These are phyloP conservation scores for Endocalyx cinctus DNA, from an alignment of 2,329 filamentous ascomycete genomes.

Conservation along the genomic window DNA sequence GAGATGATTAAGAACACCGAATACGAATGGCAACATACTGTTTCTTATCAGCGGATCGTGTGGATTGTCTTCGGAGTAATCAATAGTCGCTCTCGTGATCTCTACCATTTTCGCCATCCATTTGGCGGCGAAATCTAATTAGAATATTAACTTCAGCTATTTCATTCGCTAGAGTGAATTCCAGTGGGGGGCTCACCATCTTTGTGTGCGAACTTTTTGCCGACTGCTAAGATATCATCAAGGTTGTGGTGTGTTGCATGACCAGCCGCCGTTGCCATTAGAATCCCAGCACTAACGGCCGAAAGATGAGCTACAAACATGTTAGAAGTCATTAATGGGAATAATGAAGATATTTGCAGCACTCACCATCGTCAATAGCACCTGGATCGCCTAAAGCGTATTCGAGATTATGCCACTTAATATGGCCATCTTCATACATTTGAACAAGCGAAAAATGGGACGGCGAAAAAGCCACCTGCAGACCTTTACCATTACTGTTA, in stretches of 20 bases:
- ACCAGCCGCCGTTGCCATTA: slow-evolving; percentile 44
- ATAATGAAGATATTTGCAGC: not conserved
- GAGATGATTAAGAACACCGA: slow-evolving; percentile 75
- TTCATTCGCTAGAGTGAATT: too few species aligned
- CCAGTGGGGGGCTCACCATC: slow-evolving; percentile 24
- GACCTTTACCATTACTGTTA: slow-evolving; percentile 32
- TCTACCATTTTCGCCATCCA: slow-evolving; percentile 64
- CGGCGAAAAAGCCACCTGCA: slow-evolving; percentile 58
- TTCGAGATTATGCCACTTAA: slow-evolving; percentile 54
- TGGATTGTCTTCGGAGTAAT: slow-evolving; percentile 73
- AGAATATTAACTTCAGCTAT: too few species aligned
- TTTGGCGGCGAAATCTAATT: slow-evolving; percentile 54
- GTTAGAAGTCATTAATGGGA: slow-evolving; percentile 11
- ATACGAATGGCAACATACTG: slow-evolving; percentile 64
- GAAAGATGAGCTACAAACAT: slow-evolving; percentile 44
- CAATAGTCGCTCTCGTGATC: slow-evolving; percentile 67
- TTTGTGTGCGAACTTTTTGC: slow-evolving; percentile 44
- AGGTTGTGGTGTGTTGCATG: slow-evolving; percentile 47
- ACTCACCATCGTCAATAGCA: slow-evolving; percentile 45
- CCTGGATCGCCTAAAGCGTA: slow-evolving; percentile 46
- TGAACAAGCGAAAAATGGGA: slow-evolving; percentile 56
- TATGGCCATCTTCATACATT: slow-evolving; percentile 52
- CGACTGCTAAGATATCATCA: slow-evolving; percentile 69
- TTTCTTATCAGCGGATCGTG: slow-evolving; percentile 72
- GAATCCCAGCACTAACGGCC: slow-evolving; percentile 58